Evolutionary conservation across 495 filamentous ascomycete species (phyloP).

Genomic region (Penicillium ochrochloron): DNA sequence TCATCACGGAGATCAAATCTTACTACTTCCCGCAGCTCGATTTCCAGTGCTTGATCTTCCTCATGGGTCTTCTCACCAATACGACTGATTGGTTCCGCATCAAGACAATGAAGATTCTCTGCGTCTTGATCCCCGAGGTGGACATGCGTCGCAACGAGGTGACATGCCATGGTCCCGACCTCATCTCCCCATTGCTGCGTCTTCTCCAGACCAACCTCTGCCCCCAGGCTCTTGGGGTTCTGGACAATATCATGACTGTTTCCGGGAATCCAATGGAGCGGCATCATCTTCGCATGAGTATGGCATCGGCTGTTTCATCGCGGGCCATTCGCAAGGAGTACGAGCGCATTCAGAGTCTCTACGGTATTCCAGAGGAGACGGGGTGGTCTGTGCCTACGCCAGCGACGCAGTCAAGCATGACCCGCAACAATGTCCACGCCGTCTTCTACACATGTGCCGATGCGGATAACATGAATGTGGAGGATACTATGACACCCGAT

Average conservation of each 20-base stretch:
- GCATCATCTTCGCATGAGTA: constrained; percentile 95
- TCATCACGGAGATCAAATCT: constrained; percentile 74
- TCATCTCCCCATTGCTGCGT: constrained; percentile 90
- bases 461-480: constrained; percentile 59
- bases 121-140: constrained; percentile 83
- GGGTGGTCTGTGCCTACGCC: constrained; percentile 97
- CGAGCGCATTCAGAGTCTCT: constrained; percentile 89
- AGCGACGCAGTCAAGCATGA: constrained; percentile 81
- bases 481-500: constrained; percentile 74
- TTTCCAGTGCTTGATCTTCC: constrained; percentile 80
- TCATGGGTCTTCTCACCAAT: constrained; percentile 92
- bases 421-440: constrained; percentile 90
- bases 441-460: constrained; percentile 88
- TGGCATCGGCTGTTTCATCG: constrained; percentile 77
- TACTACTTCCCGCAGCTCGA: constrained; percentile 85
- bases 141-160: constrained; percentile 94
- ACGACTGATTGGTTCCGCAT: constrained; percentile 85
- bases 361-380: constrained; percentile 93
- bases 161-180: constrained; percentile 86
- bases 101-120: constrained; percentile 88
- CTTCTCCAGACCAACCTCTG: constrained; percentile 93
- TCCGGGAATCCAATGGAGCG: constrained; percentile 90
- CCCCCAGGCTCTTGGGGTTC: constrained; percentile 83
- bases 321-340: constrained; percentile 90
- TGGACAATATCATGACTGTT: constrained; percentile 95